phyloP scores from a whole-genome alignment of 2,329 filamentous ascomycete genomes.

The Pseudocercospora eumusae region DNA sequence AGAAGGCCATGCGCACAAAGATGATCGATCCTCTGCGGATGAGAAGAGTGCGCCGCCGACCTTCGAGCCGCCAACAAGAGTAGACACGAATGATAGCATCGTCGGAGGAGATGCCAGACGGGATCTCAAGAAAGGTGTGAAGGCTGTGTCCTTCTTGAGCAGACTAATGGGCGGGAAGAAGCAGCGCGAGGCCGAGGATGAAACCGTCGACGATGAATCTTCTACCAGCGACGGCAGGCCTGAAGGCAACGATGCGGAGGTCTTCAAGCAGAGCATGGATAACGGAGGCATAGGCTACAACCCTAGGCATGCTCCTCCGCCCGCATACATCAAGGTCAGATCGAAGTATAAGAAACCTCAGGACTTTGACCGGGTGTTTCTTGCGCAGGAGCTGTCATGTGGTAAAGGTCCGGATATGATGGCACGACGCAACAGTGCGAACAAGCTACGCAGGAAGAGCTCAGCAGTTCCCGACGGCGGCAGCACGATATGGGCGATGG shows the following conservation, averaged over 20 bases:
- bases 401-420: constrained; percentile 25
- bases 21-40: constrained; percentile 24
- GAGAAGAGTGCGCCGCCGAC: constrained; percentile 22
- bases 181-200: constrained; percentile 43
- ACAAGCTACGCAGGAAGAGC: constrained; percentile 45
- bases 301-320: constrained; percentile 83
- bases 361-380: constrained; percentile 83
- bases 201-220: constrained; percentile 43
- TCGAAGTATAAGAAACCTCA: constrained; percentile 76
- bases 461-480: constrained; percentile 41
- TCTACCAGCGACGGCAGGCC: constrained; percentile 71
- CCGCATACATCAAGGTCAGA: constrained; percentile 85
- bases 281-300: constrained; percentile 66
- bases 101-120: constrained; percentile 22
- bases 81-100: constrained; percentile 29
- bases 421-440: constrained; percentile 28
- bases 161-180: constrained; percentile 74
- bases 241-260: constrained; percentile 78
- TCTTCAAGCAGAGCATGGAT: constrained; percentile 75
- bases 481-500: constrained; percentile 80
- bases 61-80: constrained; percentile 22
- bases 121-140: constrained; percentile 71
- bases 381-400: constrained; percentile 77
- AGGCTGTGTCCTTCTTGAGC: constrained; percentile 86
- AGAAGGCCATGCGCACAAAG: constrained; percentile 29